Evolutionary conservation across 2,329 filamentous ascomycete genomes (phyloP), one percentile per base, ranked within the genome.

Genomic region (Rhinocladiella mackenziei): DNA sequence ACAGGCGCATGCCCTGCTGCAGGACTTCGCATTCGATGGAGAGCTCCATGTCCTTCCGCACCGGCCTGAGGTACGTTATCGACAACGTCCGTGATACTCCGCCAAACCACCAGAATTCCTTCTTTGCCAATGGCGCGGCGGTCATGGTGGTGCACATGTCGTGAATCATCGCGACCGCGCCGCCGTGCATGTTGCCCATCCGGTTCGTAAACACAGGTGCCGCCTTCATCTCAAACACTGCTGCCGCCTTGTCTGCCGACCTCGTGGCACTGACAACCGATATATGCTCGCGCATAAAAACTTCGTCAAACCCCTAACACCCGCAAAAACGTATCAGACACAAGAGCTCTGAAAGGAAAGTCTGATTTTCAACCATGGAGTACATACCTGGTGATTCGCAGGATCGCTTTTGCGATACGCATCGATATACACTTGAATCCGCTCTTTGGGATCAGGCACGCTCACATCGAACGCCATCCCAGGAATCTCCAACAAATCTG

Each of bases 381-480:
- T 13, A 7, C n/a, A 7, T 33, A 13, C 13, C 31, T 33, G 31
- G 13, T 18, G 3, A 4, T 5, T 11, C 11, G 13, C 6, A 9
- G 8, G 13, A 13, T 34, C 42, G 13, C 23, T 31, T 18, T 42
- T 45, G 23, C 39, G 39, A 25, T 50, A 50, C 11, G 20, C 9
- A 25, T 42, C 28, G 26, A 50, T 40, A 22, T 45, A 50, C 29
- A 39, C 46, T 17, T 45, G 36, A 13, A 50, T 42, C 15, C 46
- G 30, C 26, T 42, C 65, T 25, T 57, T 58, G 1, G 63, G 61
- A 19, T 60, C 55, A 5, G 49, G 15, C 0, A 60, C 58, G 1
- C 56, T 51, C n/a, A 63, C 17, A 10, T 43, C 32, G 19, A 50
- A 50, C 10, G 46, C 32, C 32, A 50, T 38, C 3, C 46, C 46